Base-by-base conservation (phyloP, 1,284 basidiomycete species). In the Boletus mariae region DNA sequence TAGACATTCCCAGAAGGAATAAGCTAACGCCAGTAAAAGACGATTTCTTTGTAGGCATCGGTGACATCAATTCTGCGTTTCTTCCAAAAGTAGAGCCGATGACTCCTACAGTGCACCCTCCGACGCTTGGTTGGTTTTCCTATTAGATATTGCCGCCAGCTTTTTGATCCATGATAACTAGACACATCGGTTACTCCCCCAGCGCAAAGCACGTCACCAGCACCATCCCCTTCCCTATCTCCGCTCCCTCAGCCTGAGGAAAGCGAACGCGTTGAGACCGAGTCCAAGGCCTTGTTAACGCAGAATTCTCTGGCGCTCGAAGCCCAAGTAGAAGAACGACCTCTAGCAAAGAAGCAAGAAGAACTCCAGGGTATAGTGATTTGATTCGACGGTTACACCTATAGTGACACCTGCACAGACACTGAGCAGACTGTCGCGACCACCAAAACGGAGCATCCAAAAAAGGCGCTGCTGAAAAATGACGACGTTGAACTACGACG, bases 41-140 rank as follows among this genome's bases (percentile, higher is more conserved):
- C 66, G 94, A 98, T 65, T 99, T 99, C 73, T 99, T 98, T 66
- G 81, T 98, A 54, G 95, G 96, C n/a, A 98, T 97, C 59, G 96
- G 96, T 47, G 96, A 99, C 71, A 98, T 99, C 71, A 99, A 99
- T 69, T 92, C 92, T 4, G 81, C 91, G 0, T 96, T 97, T 70
- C 76, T 98, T 6, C 93, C 93, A 9, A 91, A 91, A 67, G 61
- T 83, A 31, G 80, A 84, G 55, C 75, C 84, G 5, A 61, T 85
- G 23, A 69, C 78, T 41, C 67, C 75, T 52, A 35, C 63, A 41
- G 58, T 69, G 25, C 61, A 65, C 15, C 17, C 57, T 29, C 53
- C 61, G 28, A 57, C 57, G 46, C 29, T 64, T 70, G 54, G 64
- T 72, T 23, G 61, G 69, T 64, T 40, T 12, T 55, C 10, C 12